Conservation (phyloP, 2,329 filamentous ascomycete species). For the Aureobasidium sp. region DNA sequence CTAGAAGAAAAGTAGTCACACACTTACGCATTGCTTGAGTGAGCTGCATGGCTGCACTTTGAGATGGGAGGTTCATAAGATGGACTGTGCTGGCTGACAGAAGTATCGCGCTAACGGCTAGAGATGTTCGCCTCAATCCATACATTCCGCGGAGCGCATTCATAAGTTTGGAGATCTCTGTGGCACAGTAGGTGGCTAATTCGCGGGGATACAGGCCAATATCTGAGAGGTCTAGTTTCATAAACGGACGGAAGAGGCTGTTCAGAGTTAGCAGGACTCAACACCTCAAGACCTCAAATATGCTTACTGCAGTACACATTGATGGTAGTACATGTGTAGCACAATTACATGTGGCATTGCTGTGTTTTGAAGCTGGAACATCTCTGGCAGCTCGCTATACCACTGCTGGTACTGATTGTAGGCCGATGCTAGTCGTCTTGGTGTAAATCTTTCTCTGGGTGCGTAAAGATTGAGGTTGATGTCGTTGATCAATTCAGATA, state of each 20-base stretch:
- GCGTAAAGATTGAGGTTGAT: constrained; percentile 67
- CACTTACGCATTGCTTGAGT: constrained; percentile 32
- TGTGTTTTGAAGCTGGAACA: constrained; percentile 58
- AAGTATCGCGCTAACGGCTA: constrained; percentile 35
- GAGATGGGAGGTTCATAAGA: constrained; percentile 37
- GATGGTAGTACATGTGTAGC: constrained; percentile 39
- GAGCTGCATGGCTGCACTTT: constrained; percentile 33
- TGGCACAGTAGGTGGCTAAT: constrained; percentile 51
- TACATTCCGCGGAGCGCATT: constrained; percentile 40
- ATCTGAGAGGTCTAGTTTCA: constrained; percentile 53
- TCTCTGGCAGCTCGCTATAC: constrained; percentile 61
- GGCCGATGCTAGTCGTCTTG: constrained; percentile 54
- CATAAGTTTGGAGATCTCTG: constrained; percentile 38
- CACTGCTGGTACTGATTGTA: constrained; percentile 65
- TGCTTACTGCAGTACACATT: constrained; percentile 55
- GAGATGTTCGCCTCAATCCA: constrained; percentile 34
- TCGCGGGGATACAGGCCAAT: constrained; percentile 58
- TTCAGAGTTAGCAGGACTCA: constrained; percentile 27
- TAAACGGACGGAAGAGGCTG: constrained; percentile 66
- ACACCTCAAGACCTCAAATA: constrained; percentile 54
- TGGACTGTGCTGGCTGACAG: constrained; percentile 40
- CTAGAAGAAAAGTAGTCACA: neutral
- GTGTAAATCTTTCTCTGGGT: constrained; percentile 58
- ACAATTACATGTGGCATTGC: constrained; percentile 68
- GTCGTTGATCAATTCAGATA: constrained; percentile 67